phyloP scores from a whole-genome alignment of 2,329 filamentous ascomycete species.

The Neofusicoccum laricinum region DNA sequence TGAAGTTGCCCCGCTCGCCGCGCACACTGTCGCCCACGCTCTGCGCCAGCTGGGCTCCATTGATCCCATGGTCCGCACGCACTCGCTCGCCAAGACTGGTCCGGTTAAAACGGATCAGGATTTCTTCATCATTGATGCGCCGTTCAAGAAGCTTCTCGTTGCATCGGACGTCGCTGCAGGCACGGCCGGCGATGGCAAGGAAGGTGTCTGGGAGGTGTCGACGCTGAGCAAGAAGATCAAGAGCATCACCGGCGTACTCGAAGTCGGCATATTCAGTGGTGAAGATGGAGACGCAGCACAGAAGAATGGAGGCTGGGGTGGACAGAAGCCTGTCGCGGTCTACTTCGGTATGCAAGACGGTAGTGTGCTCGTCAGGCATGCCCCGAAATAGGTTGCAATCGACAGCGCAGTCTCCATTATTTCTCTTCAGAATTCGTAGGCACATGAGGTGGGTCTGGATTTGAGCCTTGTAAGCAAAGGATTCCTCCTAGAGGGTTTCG shows the following conservation, averaged over 20 bases:
- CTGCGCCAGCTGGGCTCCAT: conserved; percentile 71
- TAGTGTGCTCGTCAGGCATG: conserved; percentile 36
- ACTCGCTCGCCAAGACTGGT: conserved; percentile 73
- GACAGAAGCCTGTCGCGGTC: conserved; percentile 86
- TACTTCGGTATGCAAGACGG: conserved; percentile 86
- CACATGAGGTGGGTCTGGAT: background rate
- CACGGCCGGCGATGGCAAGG: conserved; percentile 50
- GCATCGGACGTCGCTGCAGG: conserved; percentile 50
- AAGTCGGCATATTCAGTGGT: conserved; percentile 88
- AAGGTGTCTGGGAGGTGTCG: conserved; percentile 77
- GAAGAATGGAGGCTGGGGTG: conserved; percentile 52
- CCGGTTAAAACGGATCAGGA: conserved; percentile 82
- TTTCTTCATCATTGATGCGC: conserved; percentile 89
- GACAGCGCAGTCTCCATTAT: background rate
- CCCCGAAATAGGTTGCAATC: background rate
- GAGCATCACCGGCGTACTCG: conserved; percentile 79
- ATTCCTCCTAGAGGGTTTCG: background rate
- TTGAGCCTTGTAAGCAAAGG: background rate
- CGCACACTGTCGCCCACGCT: conserved; percentile 70
- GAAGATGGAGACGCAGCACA: conserved; percentile 68
- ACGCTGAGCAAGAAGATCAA: conserved; percentile 72
- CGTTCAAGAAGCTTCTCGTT: conserved; percentile 72
- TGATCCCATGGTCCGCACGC: conserved; percentile 68
- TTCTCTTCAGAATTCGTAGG: background rate
- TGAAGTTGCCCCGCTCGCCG: conserved; percentile 84